These are phyloP conservation scores for Medakamo hakoo DNA, from an alignment of 139 green algal genomes.

Conservation along the genomic window DNA sequence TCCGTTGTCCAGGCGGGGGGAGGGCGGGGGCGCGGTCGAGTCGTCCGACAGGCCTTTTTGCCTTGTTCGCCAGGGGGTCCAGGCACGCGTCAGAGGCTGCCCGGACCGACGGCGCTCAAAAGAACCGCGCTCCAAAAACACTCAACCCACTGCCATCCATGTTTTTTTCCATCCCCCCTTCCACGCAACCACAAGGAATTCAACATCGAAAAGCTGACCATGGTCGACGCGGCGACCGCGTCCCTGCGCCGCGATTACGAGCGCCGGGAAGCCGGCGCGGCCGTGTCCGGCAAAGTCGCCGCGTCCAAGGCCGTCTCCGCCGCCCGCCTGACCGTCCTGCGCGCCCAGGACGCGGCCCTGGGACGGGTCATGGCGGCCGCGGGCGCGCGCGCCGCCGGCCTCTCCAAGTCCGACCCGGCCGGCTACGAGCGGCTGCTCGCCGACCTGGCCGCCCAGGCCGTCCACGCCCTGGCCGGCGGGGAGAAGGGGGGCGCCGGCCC, in stretches of 20 bases:
- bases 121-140: neutral
- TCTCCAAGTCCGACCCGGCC: conserved; percentile 36
- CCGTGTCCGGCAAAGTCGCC: neutral
- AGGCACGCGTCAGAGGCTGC: neutral
- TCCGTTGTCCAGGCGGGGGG: too few relatives aligned
- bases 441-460: conserved; percentile 65
- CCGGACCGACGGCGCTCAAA: neutral
- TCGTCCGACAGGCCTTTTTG: too few relatives aligned
- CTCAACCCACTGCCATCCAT: neutral
- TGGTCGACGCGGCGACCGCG: conserved; percentile 85
- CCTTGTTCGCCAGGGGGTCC: too few relatives aligned
- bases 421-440: conserved; percentile 63
- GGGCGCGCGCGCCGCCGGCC: neutral
- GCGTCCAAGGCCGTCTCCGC: neutral
- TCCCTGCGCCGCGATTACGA: conserved; percentile 88
- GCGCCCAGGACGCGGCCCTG: neutral
- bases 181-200: conserved; percentile 86
- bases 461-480: neutral
- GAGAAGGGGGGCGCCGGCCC: too few relatives aligned
- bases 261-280: conserved; percentile 41
- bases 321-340: neutral
- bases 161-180: too few relatives aligned
- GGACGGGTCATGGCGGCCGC: neutral
- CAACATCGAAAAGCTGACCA: conserved; percentile 89
- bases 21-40: too few relatives aligned